phyloP scores from a whole-genome alignment of 1,284 basidiomycete species.

The Porogramme epimiltina region DNA sequence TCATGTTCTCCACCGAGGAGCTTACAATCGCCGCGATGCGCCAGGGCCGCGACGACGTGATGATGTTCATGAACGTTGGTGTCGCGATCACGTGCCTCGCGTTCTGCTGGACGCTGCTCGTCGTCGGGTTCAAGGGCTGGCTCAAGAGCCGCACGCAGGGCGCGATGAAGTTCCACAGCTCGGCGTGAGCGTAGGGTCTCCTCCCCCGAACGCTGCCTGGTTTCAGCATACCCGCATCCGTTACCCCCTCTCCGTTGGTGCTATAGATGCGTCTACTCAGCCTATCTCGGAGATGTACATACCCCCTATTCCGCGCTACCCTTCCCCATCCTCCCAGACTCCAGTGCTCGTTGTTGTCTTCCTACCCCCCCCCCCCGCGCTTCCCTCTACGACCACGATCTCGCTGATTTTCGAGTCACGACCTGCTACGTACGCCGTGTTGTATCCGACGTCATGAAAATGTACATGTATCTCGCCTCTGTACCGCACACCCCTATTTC shows the following conservation, averaged over 20 bases:
- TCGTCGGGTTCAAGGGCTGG: conserved; percentile 83
- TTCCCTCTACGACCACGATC: not conserved
- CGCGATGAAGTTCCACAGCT: conserved; percentile 45
- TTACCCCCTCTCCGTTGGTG: too few relatives aligned
- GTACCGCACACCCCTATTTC: not conserved
- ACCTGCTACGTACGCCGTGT: not conserved
- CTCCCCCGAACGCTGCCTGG: not conserved
- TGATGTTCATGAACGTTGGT: conserved; percentile 84
- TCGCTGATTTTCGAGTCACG: too few relatives aligned
- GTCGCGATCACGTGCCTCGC: conserved; percentile 83
- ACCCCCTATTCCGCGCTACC: too few relatives aligned
- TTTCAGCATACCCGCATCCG: not conserved
- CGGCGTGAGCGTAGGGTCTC: conserved; percentile 30
- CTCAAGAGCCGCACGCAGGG: conserved; percentile 53
- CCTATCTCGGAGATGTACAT: too few relatives aligned
- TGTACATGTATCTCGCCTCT: not conserved
- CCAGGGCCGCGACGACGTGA: conserved; percentile 84
- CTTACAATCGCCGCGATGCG: conserved; percentile 92
- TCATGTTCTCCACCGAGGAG: conserved; percentile 93
- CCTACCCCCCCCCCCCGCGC: not conserved
- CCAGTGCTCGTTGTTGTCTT: too few relatives aligned
- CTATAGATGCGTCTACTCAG: too few relatives aligned
- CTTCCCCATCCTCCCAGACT: too few relatives aligned
- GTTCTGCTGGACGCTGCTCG: conserved; percentile 76
- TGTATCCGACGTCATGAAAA: not conserved